Evolutionary conservation across 306 rosid species (phyloP).

Genomic region (Quercus gilva): DNA sequence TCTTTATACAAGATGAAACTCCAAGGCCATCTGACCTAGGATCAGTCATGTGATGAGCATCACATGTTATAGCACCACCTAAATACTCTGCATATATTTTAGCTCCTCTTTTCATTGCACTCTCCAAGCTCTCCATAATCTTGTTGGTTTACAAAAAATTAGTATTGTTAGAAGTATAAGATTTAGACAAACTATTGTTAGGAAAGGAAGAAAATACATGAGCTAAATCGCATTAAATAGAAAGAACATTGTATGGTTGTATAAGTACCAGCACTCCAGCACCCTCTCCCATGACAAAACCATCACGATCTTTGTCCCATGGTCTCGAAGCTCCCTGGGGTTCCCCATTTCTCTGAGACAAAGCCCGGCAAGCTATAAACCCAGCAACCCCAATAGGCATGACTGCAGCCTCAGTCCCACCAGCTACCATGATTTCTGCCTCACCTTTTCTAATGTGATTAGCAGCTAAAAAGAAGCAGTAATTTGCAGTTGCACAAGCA

Average conservation of each 20-base stretch:
- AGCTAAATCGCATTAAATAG: not conserved
- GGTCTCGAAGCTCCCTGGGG: slow-evolving; percentile 74
- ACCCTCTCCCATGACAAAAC: slow-evolving; percentile 78
- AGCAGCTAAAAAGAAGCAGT: slow-evolving; percentile 64
- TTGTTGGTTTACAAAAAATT: slow-evolving; percentile 10
- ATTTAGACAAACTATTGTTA: not conserved
- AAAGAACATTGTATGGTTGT: not conserved
- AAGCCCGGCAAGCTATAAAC: slow-evolving; percentile 70
- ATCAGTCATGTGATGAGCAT: slow-evolving; percentile 79
- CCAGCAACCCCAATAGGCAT: slow-evolving; percentile 57
- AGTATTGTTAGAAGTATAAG: not conserved
- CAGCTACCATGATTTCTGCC: slow-evolving; percentile 72
- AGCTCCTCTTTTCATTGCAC: slow-evolving; percentile 64
- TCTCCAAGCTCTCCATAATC: slow-evolving; percentile 76
- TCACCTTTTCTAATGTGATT: slow-evolving; percentile 74
- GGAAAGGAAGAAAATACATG: not conserved
- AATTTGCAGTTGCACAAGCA: slow-evolving; percentile 80
- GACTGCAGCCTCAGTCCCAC: slow-evolving; percentile 65
- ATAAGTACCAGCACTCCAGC: slow-evolving; percentile 60
- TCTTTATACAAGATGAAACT: slow-evolving; percentile 61
- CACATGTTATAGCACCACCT: slow-evolving; percentile 69
- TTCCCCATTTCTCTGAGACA: slow-evolving; percentile 62
- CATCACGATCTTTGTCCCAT: slow-evolving; percentile 77
- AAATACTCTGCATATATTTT: slow-evolving; percentile 60
- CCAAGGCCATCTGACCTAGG: slow-evolving; percentile 76